These are phyloP conservation scores for Claviceps humidiphila DNA, from an alignment of 2,329 filamentous ascomycete species.

Conservation along the genomic window DNA sequence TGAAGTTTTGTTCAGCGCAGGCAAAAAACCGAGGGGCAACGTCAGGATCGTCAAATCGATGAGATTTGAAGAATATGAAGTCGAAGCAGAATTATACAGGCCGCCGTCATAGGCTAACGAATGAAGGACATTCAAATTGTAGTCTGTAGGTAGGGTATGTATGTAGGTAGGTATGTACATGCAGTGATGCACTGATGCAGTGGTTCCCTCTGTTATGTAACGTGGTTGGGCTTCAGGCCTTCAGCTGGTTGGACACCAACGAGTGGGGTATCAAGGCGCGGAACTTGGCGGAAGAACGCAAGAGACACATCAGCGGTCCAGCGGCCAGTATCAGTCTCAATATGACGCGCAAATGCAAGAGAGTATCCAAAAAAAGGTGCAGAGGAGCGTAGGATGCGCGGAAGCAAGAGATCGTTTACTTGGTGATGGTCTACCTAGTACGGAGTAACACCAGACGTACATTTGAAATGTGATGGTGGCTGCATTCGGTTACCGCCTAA, in stretches of 20 bases:
- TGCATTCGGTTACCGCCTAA: no score
- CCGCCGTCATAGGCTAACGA: background rate
- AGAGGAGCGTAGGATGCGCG: no score
- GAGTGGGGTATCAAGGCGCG: background rate
- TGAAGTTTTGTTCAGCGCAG: background rate
- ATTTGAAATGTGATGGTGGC: no score
- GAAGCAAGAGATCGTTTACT: no score
- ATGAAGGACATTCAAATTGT: no score
- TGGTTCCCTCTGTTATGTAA: background rate
- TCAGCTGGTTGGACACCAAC: background rate
- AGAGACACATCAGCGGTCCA: background rate
- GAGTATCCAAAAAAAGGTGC: no score
- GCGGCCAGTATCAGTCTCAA: background rate
- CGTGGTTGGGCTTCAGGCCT: constrained; percentile 3
- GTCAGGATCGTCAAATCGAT: background rate
- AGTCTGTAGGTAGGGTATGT: background rate
- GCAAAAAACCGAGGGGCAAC: background rate
- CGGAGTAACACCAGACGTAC: no score
- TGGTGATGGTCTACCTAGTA: no score
- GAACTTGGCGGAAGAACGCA: background rate
- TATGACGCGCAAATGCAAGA: background rate
- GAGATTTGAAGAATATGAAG: background rate
- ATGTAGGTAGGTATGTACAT: background rate
- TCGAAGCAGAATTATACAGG: background rate
- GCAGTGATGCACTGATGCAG: background rate